A percentile compares a stretch with the other conserved stretches of the same genome.
These are phyloP conservation scores for Flammula alnicola DNA, from an alignment of 1,284 basidiomycete genomes.

Conservation along the genomic window DNA sequence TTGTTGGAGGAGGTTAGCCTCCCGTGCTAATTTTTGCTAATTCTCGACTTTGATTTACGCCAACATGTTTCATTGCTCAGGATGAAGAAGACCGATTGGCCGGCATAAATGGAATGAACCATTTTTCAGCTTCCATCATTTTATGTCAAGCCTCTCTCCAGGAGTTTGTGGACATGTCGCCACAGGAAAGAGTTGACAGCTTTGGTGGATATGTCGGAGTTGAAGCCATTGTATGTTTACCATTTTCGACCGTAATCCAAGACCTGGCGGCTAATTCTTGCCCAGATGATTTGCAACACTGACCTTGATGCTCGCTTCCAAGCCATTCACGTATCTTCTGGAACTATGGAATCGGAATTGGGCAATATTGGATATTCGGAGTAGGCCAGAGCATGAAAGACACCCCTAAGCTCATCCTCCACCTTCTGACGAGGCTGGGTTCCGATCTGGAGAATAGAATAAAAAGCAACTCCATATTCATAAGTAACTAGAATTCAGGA, in stretches of 20 bases:
- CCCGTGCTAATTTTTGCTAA: constrained; percentile 2
- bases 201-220: constrained; percentile 55
- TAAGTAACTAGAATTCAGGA: no score
- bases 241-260: background rate
- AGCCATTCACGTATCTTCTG: background rate
- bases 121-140: constrained; percentile 65
- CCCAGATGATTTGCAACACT: constrained; percentile 7
- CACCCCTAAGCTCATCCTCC: no score
- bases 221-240: constrained; percentile 55
- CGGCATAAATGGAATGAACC: constrained; percentile 62
- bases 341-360: background rate
- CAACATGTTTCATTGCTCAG: constrained; percentile 17
- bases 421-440: no score
- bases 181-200: constrained; percentile 49
- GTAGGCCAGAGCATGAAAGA: no score
- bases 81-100: constrained; percentile 64
- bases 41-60: constrained; percentile 2
- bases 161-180: constrained; percentile 54
- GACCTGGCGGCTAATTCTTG: background rate
- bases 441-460: no score
- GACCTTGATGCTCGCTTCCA: constrained; percentile 6
- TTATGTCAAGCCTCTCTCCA: constrained; percentile 59
- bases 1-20: constrained; percentile 50
- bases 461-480: no score
- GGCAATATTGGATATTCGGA: background rate